Evolutionary conservation across 2,329 filamentous ascomycete species (phyloP), one percentile per base, ranked within the genome.

Genomic region (Pseudocercospora cruenta): DNA sequence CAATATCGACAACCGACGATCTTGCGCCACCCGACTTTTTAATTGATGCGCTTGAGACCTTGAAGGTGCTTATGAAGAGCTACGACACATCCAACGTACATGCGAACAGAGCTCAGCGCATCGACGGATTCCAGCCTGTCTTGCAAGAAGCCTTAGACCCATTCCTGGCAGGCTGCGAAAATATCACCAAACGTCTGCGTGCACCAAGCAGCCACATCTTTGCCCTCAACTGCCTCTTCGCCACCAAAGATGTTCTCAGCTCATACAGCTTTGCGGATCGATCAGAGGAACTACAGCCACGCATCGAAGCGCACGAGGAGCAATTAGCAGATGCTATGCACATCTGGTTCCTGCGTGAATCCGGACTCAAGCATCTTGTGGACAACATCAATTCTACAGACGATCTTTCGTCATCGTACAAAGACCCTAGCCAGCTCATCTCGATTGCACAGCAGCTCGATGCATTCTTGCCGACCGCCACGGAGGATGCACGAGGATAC

Each of bases 401-500:
- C 4, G 70, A 72, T 28, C 66, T 76, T 8, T 64, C 69, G 6
- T 70, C 73, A 2, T 72, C 70, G 7, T 75, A 75, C 64, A 71
- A 71, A 59, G 70, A 74, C 55, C 72, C 74, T 2, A 57, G 63
- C 6, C 70, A 80, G 31, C 82, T 98, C n/a, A 80, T 85, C 1
- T 80, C 83, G 58, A 88, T 90, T 1, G 92, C 92, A 72, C 91
- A 94, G 73, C 86, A 85, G 47, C 83, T 99, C 6, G 95, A 99
- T 75, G 89, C 93, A 67, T 99, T 98, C 80, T 82, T 99, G 24
- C 94, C 95, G 0, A 96, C 93, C 1, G 95, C 94, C 2, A 84
- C 97, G 31, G 94, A 97, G 84, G 95, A 99, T 76, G 94, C 94
- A 2, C 88, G 92, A 72, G 91, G 95, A 59, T 92, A 93, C 67